Evolutionary conservation across 495 filamentous ascomycete genomes (phyloP).

Genomic region (Aspergillus indologenus): DNA sequence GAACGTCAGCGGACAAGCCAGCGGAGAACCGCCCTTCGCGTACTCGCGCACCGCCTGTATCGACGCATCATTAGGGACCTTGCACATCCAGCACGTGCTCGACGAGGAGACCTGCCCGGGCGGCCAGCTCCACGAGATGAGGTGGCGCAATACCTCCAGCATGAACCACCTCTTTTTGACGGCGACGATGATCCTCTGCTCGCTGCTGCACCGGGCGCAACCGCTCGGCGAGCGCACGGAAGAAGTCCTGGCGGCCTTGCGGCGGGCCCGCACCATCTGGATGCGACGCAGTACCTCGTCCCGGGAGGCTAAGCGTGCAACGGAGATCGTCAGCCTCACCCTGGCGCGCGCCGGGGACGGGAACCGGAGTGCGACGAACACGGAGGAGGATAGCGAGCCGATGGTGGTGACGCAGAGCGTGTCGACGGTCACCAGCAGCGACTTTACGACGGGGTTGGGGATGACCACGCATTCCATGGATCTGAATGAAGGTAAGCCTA

Average conservation of each 20-base stretch:
- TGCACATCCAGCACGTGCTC: slow-evolving; percentile 22
- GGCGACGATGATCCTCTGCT: slow-evolving; percentile 51
- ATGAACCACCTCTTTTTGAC: slow-evolving; percentile 33
- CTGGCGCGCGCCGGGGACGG: slow-evolving; percentile 7
- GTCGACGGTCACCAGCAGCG: too few relatives aligned
- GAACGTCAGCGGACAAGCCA: slow-evolving; percentile 11
- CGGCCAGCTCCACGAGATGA: slow-evolving; percentile 27
- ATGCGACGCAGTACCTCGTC: slow-evolving; percentile 24
- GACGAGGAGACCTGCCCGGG: slow-evolving; percentile 28
- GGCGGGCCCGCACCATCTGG: slow-evolving; percentile 20
- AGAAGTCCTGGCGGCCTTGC: slow-evolving; percentile 24
- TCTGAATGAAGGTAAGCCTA: too few relatives aligned
- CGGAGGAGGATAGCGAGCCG: neutral
- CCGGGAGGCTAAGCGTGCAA: slow-evolving; percentile 24
- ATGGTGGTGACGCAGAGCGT: too few relatives aligned
- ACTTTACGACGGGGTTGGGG: too few relatives aligned
- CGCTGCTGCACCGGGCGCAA: slow-evolving; percentile 32
- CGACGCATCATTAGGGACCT: slow-evolving; percentile 20
- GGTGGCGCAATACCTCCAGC: slow-evolving; percentile 21
- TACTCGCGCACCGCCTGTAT: slow-evolving; percentile 24
- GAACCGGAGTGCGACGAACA: too few relatives aligned
- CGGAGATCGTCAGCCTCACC: slow-evolving; percentile 21
- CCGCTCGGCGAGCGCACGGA: slow-evolving; percentile 9
- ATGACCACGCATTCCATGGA: too few relatives aligned
- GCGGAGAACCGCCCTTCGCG: slow-evolving; percentile 14